phyloP scores from a whole-genome alignment of 2,329 filamentous ascomycete species.

The Nannizziopsis barbatae region DNA sequence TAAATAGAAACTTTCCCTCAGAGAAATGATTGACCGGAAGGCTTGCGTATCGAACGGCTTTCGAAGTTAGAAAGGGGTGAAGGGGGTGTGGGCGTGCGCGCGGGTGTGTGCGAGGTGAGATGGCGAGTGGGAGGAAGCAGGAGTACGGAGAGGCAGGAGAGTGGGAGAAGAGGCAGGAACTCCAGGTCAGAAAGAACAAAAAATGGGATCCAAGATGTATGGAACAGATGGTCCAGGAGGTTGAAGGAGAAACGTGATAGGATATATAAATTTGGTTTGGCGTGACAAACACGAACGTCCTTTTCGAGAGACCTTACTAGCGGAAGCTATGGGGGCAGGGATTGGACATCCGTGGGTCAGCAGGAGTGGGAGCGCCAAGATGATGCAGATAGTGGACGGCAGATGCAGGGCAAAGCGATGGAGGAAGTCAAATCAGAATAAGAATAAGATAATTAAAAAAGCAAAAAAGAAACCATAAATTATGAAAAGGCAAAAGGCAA shows the following conservation, averaged over 20 bases:
- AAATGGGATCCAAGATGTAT: too few species aligned
- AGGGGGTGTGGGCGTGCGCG: not conserved
- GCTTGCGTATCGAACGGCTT: not conserved
- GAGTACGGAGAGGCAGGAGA: too few species aligned
- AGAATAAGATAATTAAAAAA: not conserved
- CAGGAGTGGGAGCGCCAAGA: slow-evolving; percentile 3
- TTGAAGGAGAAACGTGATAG: slow-evolving; percentile 7
- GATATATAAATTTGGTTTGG: slow-evolving; percentile 12
- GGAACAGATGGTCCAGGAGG: not conserved
- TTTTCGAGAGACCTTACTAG: not conserved
- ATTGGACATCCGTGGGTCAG: slow-evolving; percentile 5
- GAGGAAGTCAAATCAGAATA: not conserved
- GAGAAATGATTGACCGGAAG: not conserved
- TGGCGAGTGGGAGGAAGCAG: too few species aligned
- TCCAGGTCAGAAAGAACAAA: too few species aligned
- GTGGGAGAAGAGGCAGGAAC: too few species aligned
- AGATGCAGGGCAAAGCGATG: slow-evolving; percentile 3
- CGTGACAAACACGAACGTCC: slow-evolving; percentile 8
- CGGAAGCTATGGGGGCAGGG: slow-evolving; percentile 8
- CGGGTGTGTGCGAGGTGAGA: not conserved
- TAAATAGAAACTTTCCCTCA: slow-evolving; percentile 4
- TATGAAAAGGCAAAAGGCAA: not conserved
- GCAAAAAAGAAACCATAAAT: not conserved
- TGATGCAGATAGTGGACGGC: not conserved
- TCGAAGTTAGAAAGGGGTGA: not conserved